These are phyloP conservation scores for Huntiella bhutanensis DNA, from an alignment of 2,329 filamentous ascomycete species.

Conservation along the genomic window DNA sequence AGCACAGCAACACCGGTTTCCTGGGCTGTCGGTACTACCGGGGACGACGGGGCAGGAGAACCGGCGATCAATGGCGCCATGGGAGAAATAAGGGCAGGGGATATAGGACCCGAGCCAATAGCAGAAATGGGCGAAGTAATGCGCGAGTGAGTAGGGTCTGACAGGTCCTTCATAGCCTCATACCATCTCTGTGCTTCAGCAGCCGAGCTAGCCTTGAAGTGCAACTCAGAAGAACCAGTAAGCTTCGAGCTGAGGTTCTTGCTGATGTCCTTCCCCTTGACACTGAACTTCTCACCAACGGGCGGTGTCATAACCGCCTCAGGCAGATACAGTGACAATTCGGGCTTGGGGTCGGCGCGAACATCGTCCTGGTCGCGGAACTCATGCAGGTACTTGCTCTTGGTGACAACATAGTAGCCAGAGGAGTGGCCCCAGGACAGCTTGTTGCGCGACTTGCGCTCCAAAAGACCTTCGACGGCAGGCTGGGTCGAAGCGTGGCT, in stretches of 20 bases:
- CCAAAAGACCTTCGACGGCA: constrained; percentile 70
- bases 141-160: constrained; percentile 28
- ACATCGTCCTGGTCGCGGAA: constrained; percentile 78
- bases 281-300: constrained; percentile 68
- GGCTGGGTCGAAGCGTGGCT: constrained; percentile 61
- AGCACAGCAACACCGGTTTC: constrained; percentile 11
- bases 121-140: constrained; percentile 15
- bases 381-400: constrained; percentile 77
- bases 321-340: constrained; percentile 78
- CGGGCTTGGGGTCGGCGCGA: constrained; percentile 56
- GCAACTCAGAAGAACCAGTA: constrained; percentile 57
- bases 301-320: constrained; percentile 62
- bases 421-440: constrained; percentile 57
- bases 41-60: constrained; percentile 13
- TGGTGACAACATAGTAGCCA: constrained; percentile 78
- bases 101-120: constrained; percentile 15
- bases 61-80: constrained; percentile 13
- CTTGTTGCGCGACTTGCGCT: constrained; percentile 80
- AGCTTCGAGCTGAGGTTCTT: constrained; percentile 67
- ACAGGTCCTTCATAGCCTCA: constrained; percentile 45
- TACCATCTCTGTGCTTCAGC: constrained; percentile 75
- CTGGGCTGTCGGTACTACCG: constrained; percentile 11
- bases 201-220: constrained; percentile 72
- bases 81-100: constrained; percentile 19
- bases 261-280: constrained; percentile 86